Percentiles rank a stretch among this genome's conserved stretches.
Conservation (phyloP, 208 protist genomes). For the Dictyostelium gargantuum region DNA sequence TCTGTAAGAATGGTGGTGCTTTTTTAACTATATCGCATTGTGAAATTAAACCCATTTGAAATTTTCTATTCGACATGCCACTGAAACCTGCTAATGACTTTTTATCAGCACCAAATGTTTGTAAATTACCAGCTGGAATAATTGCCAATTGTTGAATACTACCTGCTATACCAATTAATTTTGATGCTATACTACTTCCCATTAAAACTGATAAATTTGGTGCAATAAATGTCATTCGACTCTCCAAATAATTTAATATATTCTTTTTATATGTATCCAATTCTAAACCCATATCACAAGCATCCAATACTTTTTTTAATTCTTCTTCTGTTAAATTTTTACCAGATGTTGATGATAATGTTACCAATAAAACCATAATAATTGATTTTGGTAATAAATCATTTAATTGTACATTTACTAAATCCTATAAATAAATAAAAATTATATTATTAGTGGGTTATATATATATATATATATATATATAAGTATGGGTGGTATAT, state of each 20-base stretch:
- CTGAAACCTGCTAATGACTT: slow-evolving; percentile 74
- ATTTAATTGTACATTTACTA: slow-evolving; percentile 78
- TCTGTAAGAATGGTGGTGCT: slow-evolving; percentile 41
- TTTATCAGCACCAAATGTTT: slow-evolving; percentile 74
- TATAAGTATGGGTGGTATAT: no score
- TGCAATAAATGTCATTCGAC: slow-evolving; percentile 86
- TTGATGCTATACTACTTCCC: slow-evolving; percentile 78
- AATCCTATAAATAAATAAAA: slow-evolving; percentile 59
- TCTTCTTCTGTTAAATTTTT: slow-evolving; percentile 68
- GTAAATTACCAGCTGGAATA: slow-evolving; percentile 81
- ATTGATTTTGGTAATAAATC: slow-evolving; percentile 82
- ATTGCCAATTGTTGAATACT: slow-evolving; percentile 74
- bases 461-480: not conserved
- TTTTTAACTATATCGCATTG: slow-evolving; percentile 70
- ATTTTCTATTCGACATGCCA: not conserved
- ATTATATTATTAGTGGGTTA: not conserved
- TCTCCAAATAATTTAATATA: slow-evolving; percentile 82
- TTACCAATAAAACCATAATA: slow-evolving; percentile 87
- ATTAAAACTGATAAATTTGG: slow-evolving; percentile 84
- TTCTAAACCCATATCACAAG: slow-evolving; percentile 75
- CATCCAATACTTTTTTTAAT: slow-evolving; percentile 68
- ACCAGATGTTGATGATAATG: slow-evolving; percentile 81
- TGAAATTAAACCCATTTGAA: slow-evolving; percentile 80
- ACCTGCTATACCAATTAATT: slow-evolving; percentile 83
- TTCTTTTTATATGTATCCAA: slow-evolving; percentile 72